These are phyloP conservation scores for Helianthus annuus DNA, from an alignment of 129 eudicot species.

Conservation along the genomic window HanXRQr2.0-SUNRISE NC_035447.2:27668469-27668968, in stretches of 20 bases:
- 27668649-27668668: slow-evolving; percentile 97
- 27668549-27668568: slow-evolving; percentile 1
- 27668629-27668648: slow-evolving; percentile 85
- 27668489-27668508: slow-evolving; percentile 18
- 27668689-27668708: slow-evolving; percentile 81
- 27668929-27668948: slow-evolving; percentile 53
- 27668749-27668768: slow-evolving; percentile 81
- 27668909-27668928: slow-evolving; percentile 51
- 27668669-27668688: slow-evolving; percentile 91
- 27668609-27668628: slow-evolving; percentile 29
- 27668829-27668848: slow-evolving; percentile 61
- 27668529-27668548: slow-evolving; percentile 17
- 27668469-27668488: slow-evolving; percentile 21
- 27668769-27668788: slow-evolving; percentile 92
- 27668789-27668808: slow-evolving; percentile 66
- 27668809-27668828: slow-evolving; percentile 76
- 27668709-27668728: slow-evolving; percentile 96
- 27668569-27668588: slow-evolving; percentile 29
- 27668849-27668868: slow-evolving; percentile 43
- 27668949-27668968: slow-evolving; percentile 56
- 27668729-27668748: slow-evolving; percentile 95
- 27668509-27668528: slow-evolving; percentile 21
- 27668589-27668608: slow-evolving; percentile 30
- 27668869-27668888: slow-evolving; percentile 33
- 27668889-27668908: slow-evolving; percentile 56